A percentile compares a stretch with the other conserved stretches of the same genome.
Conservation (phyloP, 768 basidiomycete species). For the Hygrophorus pudorinus region DNA sequence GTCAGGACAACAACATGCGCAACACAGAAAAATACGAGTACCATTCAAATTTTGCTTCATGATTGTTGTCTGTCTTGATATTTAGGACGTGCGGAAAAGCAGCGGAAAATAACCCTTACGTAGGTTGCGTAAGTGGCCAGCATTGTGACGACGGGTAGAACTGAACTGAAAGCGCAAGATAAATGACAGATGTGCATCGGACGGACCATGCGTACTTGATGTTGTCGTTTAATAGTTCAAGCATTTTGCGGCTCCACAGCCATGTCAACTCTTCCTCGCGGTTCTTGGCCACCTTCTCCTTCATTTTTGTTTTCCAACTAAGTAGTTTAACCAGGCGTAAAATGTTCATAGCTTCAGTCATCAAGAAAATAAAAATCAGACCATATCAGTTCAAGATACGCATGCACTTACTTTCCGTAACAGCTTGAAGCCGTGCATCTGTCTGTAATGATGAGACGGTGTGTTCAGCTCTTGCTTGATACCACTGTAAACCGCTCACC, state of each 20-base stretch:
- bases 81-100: neutral
- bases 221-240: conserved; percentile 34
- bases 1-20: neutral
- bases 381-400: conserved; percentile 5
- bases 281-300: conserved; percentile 39
- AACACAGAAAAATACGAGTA: neutral
- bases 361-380: conserved; percentile 13
- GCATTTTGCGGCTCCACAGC: conserved; percentile 42
- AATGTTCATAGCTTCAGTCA: conserved; percentile 39
- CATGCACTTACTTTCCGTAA: conserved; percentile 44
- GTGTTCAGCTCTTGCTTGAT: neutral
- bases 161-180: conserved; percentile 27
- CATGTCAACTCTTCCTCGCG: conserved; percentile 52
- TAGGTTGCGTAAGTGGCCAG: conserved; percentile 52
- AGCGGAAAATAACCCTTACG: conserved; percentile 22
- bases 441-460: conserved; percentile 18
- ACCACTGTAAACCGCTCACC: conserved; percentile 8
- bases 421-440: conserved; percentile 49
- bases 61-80: conserved; percentile 23
- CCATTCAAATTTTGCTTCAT: conserved; percentile 29
- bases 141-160: conserved; percentile 60
- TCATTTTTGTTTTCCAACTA: conserved; percentile 52
- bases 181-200: neutral
- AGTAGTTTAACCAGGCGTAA: conserved; percentile 66
- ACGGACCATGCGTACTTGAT: conserved; percentile 28